A percentile compares a stretch with the other conserved stretches of the same genome.
Evolutionary conservation across 2,329 filamentous ascomycete species (phyloP).

Genomic region (Geosmithia morbida): DNA sequence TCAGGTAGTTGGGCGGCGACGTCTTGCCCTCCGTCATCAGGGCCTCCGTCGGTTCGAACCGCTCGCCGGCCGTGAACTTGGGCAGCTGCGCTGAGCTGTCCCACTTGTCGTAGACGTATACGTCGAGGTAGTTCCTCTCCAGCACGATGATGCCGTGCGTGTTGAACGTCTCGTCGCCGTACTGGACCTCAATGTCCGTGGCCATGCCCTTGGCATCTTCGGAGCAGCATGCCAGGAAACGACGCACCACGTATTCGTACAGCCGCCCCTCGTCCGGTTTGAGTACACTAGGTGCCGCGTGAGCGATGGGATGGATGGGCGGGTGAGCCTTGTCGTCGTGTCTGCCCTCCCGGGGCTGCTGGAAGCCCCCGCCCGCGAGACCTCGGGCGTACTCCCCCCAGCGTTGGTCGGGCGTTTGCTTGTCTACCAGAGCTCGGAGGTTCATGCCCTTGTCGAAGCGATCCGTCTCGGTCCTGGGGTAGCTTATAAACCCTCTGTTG

Average conservation of each 20-base stretch:
- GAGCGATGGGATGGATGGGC: constrained; percentile 91
- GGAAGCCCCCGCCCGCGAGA: constrained; percentile 63
- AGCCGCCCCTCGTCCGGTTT: constrained; percentile 58
- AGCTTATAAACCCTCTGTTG: constrained; percentile 91
- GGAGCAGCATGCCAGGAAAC: constrained; percentile 91
- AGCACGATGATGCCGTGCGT: constrained; percentile 74
- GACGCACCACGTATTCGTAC: constrained; percentile 83
- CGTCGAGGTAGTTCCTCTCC: constrained; percentile 84
- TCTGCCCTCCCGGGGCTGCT: constrained; percentile 65
- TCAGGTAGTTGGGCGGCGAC: constrained; percentile 68
- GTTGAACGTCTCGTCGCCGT: constrained; percentile 70
- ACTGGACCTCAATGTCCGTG: constrained; percentile 73
- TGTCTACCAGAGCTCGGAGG: constrained; percentile 63
- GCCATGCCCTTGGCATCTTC: constrained; percentile 81
- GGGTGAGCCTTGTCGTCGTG: constrained; percentile 97
- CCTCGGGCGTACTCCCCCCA: constrained; percentile 75
- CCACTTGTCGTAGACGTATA: constrained; percentile 96
- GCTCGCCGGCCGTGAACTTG: constrained; percentile 63
- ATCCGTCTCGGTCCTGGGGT: constrained; percentile 93
- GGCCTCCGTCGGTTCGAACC: constrained; percentile 77
- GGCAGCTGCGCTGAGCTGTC: constrained; percentile 75
- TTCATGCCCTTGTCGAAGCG: constrained; percentile 88
- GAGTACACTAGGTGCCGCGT: constrained; percentile 50
- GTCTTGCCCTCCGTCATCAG: constrained; percentile 89
- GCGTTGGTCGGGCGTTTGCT: constrained; percentile 59